phyloP scores from a whole-genome alignment of 2,329 filamentous ascomycete species.

The Fusarium napiforme region DNA sequence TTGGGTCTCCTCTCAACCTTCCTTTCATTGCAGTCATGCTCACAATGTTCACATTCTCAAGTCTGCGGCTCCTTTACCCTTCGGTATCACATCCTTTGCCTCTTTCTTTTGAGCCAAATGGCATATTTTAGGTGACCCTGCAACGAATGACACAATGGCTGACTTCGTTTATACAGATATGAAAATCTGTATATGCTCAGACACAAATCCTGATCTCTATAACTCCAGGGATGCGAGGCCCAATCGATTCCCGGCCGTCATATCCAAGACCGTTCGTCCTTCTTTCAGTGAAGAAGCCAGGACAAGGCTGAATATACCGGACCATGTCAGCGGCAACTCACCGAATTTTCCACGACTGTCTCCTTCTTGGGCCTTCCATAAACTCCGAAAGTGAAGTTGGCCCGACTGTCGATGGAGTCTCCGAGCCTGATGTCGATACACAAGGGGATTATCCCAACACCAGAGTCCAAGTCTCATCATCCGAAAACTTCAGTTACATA shows the following conservation, averaged over 20 bases:
- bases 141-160: accelerated
- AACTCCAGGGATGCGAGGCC: accelerated
- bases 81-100: accelerated
- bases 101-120: neutral
- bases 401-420: neutral
- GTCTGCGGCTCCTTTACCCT: neutral
- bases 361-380: too few species aligned
- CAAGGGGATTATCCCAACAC: accelerated
- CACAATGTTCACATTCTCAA: too few species aligned
- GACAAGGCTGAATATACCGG: accelerated
- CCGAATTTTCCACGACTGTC: accelerated
- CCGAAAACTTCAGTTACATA: neutral
- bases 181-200: neutral
- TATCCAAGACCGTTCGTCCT: neutral
- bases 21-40: too few species aligned
- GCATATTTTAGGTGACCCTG: neutral
- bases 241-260: accelerated
- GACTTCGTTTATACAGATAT: too few species aligned
- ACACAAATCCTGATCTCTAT: too few species aligned
- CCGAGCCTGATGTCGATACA: accelerated
- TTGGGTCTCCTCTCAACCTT: too few species aligned
- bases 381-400: neutral
- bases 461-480: accelerated
- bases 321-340: accelerated
- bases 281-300: neutral